A percentile compares a stretch with the other conserved stretches of the same genome.
These are phyloP conservation scores for Thelephora terrestris DNA, from an alignment of 1,284 basidiomycete genomes.

Conservation along the genomic window DNA sequence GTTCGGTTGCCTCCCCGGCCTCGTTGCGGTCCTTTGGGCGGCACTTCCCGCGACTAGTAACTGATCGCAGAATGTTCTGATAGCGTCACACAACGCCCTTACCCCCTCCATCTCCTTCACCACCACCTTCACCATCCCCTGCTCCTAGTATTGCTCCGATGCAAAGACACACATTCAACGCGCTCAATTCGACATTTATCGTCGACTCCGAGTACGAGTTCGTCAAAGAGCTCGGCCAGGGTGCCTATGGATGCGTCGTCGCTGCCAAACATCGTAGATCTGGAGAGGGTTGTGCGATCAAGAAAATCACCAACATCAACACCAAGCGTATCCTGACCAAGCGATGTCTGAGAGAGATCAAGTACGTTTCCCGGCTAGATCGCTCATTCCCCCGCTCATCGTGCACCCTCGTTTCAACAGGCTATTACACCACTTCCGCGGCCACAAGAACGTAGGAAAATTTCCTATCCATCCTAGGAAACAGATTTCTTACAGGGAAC, in stretches of 20 bases:
- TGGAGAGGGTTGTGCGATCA: constrained; percentile 88
- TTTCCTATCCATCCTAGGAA: not conserved
- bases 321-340: constrained; percentile 96
- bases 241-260: constrained; percentile 89
- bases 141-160: constrained; percentile 12
- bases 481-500: not conserved
- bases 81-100: too few species aligned
- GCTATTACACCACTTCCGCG: constrained; percentile 89
- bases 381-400: constrained; percentile 4
- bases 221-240: constrained; percentile 93
- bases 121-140: constrained; percentile 3
- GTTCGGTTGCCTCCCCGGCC: not conserved
- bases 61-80: too few species aligned
- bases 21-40: not conserved
- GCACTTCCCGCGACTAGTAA: not conserved
- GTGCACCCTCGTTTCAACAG: constrained; percentile 27
- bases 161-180: constrained; percentile 67
- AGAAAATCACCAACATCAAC: constrained; percentile 97
- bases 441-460: constrained; percentile 81
- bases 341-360: constrained; percentile 88
- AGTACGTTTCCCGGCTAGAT: constrained; percentile 34
- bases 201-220: constrained; percentile 90
- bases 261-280: constrained; percentile 77
- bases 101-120: constrained; percentile 4
- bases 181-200: constrained; percentile 74